A percentile compares a stretch with the other conserved stretches of the same genome.
Evolutionary conservation across 2,329 filamentous ascomycete genomes (phyloP).

Genomic region (Dothidotthia symphoricarpi): DNA sequence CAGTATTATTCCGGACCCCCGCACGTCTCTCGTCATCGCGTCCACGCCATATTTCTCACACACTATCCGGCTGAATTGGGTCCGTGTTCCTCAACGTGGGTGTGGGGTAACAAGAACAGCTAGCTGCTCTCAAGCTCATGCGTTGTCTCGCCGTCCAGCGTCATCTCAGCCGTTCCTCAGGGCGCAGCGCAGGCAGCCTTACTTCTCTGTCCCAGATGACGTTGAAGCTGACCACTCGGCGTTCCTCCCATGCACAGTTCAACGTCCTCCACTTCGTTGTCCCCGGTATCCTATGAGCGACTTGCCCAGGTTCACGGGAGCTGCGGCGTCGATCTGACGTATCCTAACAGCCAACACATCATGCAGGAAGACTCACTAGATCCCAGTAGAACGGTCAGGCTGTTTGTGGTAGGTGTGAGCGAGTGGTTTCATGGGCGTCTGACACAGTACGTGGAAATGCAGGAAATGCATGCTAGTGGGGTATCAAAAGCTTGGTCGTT

Average conservation of each 20-base stretch:
- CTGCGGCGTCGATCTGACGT: slow-evolving; percentile 24
- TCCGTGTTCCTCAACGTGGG: background rate
- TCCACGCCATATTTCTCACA: no score
- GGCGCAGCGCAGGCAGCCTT: background rate
- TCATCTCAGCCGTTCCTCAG: background rate
- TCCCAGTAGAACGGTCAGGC: slow-evolving; percentile 8
- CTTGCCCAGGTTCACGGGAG: slow-evolving; percentile 33
- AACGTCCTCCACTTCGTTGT: slow-evolving; percentile 12
- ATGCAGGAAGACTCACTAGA: slow-evolving; percentile 34
- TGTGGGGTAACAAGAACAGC: no score
- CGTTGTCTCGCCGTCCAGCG: slow-evolving; percentile 17
- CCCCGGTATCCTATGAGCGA: slow-evolving; percentile 40
- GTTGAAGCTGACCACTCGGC: slow-evolving; percentile 24
- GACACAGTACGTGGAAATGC: slow-evolving; percentile 2
- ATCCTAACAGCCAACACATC: slow-evolving; percentile 37
- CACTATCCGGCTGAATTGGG: background rate
- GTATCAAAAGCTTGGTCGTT: no score
- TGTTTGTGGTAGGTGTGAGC: slow-evolving; percentile 1
- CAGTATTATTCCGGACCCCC: no score
- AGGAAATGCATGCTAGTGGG: background rate
- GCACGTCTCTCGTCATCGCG: background rate
- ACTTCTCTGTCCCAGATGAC: slow-evolving; percentile 16
- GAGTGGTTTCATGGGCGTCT: slow-evolving; percentile 7
- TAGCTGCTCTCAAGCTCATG: slow-evolving; percentile 12
- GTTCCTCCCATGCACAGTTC: slow-evolving; percentile 14